These are phyloP conservation scores for Arachis monticola DNA, from an alignment of 331 rosid species.

Conservation along the genomic window DNA sequence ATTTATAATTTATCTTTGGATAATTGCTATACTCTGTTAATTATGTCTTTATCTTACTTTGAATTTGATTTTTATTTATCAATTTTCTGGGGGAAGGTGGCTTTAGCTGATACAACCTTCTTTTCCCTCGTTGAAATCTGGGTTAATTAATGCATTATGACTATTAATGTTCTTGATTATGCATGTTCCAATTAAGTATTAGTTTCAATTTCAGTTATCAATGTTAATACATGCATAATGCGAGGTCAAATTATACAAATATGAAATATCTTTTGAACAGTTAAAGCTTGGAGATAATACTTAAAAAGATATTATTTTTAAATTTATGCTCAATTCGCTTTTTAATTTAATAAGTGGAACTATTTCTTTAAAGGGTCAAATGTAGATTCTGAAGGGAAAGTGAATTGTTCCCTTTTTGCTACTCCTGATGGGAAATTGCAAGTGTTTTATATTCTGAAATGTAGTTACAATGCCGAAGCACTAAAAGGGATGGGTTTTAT, in stretches of 20 bases:
- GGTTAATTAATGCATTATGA: background rate
- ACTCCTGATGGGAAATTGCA: background rate
- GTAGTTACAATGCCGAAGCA: background rate
- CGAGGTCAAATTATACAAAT: too few species aligned
- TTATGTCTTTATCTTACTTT: background rate
- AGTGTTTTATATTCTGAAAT: slow-evolving; percentile 9
- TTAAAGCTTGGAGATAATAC: too few species aligned
- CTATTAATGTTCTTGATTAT: background rate
- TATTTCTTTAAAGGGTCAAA: too few species aligned
- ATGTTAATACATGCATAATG: background rate
- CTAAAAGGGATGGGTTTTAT: background rate
- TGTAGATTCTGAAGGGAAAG: too few species aligned
- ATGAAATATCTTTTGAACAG: too few species aligned
- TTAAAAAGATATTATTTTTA: too few species aligned
- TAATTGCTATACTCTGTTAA: background rate
- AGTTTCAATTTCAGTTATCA: background rate
- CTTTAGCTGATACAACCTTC: background rate
- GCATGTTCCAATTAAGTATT: background rate
- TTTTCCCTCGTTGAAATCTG: background rate
- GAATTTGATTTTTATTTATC: background rate
- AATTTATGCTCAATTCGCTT: too few species aligned
- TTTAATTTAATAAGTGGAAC: too few species aligned
- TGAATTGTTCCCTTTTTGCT: background rate
- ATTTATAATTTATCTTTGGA: background rate
- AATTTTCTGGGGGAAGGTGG: background rate